Evolutionary conservation across 192 early-diverging fungal genomes (phyloP), one percentile per base, ranked within the genome.

Genomic region (Obelidium mucronatum): DNA sequence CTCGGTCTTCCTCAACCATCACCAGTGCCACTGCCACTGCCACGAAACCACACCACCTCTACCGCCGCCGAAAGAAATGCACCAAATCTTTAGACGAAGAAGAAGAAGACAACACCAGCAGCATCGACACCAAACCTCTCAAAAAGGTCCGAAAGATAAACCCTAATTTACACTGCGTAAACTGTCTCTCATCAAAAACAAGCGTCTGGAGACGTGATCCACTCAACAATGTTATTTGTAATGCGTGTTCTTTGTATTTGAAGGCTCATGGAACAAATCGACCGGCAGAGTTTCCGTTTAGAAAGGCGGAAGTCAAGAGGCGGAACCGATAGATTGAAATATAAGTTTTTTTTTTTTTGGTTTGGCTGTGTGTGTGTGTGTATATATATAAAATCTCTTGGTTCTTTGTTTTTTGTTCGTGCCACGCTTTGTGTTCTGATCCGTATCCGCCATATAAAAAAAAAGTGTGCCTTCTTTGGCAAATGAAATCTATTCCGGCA

Each of bases 231-330:
- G 11, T 35, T 17, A 65, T 65, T 65, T 65, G 63, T 24, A 65
- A 65, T 35, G 63, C 63, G 22, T 65, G 63, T 35, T 26, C 28
- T 40, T 1, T 65, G 28, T 65, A 65, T 24, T 22, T 24, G 56
- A 65, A 65, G 63, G 19, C 8, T 48, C 63, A 65, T 26, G 63
- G 63, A 13, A 5, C 5, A 26, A 35, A 37, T 24, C 22, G 63
- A 13, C 63, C 63, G 30, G 22, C 63, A 13, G 28, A n/a, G 63
- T 65, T 65, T 40, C 63, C 63, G 6, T 65, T 65, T 39, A 4
- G 63, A 8, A 65, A 65, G 37, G 11, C 13, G 8, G 63, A 34
- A 0, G 63, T 65, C 13, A 26, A 17, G 63, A 30, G 39, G 34
- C 63, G 63, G 34, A 40, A 33, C 28, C 22, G 63, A 40, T 4